phyloP scores from a whole-genome alignment of 345 rosid genomes.

The Pistacia integerrima region DNA sequence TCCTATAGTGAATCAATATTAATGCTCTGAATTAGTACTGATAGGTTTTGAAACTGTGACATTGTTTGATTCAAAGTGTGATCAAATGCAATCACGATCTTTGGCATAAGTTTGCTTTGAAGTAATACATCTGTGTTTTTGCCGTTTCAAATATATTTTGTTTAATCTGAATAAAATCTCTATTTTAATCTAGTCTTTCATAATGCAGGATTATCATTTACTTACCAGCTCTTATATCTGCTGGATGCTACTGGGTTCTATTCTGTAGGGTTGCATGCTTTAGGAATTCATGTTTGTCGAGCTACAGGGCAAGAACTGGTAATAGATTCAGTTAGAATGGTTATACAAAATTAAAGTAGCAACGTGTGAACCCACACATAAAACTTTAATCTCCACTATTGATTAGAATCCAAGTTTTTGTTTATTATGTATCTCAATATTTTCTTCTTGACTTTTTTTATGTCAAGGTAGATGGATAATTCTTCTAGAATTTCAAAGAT shows the following conservation, averaged over 20 bases:
- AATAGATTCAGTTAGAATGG: slow-evolving; percentile 22
- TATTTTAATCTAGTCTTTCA: slow-evolving; percentile 24
- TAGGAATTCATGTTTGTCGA: slow-evolving; percentile 96
- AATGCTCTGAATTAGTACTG: slow-evolving; percentile 3
- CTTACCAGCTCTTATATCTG: slow-evolving; percentile 88
- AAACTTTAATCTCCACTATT: neutral
- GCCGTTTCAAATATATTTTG: slow-evolving; percentile 1
- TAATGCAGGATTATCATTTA: slow-evolving; percentile 84
- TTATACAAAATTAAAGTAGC: slow-evolving; percentile 8
- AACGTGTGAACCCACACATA: neutral
- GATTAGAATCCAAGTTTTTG: no score
- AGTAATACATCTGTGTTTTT: slow-evolving; percentile 5
- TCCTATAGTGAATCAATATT: neutral
- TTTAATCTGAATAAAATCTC: slow-evolving; percentile 7
- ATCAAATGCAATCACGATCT: neutral
- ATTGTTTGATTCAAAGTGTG: neutral
- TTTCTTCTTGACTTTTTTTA: slow-evolving; percentile 30
- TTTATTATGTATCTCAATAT: slow-evolving; percentile 9
- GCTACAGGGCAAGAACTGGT: slow-evolving; percentile 99
- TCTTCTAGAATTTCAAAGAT: slow-evolving; percentile 97
- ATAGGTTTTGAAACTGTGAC: neutral
- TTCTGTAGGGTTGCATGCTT: slow-evolving; percentile 87
- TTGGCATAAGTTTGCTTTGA: slow-evolving; percentile 14
- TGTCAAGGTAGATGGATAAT: slow-evolving; percentile 92
- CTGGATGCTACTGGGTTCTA: slow-evolving; percentile 97